These are phyloP conservation scores for Bremia lactucae DNA, from an alignment of 352 stramenopile genomes.

Conservation along the genomic window DNA sequence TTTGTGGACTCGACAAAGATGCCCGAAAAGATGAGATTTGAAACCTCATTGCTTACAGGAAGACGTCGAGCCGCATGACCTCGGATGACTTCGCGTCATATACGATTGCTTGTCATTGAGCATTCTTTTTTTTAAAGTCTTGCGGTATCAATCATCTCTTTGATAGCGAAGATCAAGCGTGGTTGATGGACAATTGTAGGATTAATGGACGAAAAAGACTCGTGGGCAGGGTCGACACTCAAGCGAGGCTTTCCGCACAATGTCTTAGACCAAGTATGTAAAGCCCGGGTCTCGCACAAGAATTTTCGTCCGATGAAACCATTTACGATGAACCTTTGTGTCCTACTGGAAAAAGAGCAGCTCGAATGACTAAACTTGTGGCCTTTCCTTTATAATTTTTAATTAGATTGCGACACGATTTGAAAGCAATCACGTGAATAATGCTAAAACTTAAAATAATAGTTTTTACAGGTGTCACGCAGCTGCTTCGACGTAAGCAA, in stretches of 20 bases:
- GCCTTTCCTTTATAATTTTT: constrained; percentile 13
- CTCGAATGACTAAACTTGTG: constrained; percentile 16
- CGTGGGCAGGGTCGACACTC: not conserved
- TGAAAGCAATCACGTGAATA: no score
- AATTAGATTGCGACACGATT: no score
- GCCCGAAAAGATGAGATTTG: constrained; percentile 11
- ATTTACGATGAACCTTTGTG: constrained; percentile 4
- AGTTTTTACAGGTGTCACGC: no score
- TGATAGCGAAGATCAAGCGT: not conserved
- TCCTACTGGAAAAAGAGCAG: constrained; percentile 1
- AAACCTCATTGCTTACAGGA: constrained; percentile 9
- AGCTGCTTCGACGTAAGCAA: no score
- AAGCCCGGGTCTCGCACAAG: constrained; percentile 5
- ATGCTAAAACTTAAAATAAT: no score
- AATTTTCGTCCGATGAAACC: constrained; percentile 13
- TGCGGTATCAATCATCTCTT: no score
- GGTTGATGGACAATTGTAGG: constrained; percentile 5
- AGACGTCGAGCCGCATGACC: not conserved
- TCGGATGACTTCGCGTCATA: not conserved
- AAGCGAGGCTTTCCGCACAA: constrained; percentile 22
- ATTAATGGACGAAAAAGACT: constrained; percentile 5
- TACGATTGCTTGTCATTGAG: constrained; percentile 9
- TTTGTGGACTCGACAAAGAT: constrained; percentile 18
- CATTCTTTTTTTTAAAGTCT: constrained; percentile 11
- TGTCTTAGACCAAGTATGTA: constrained; percentile 5